A percentile compares a stretch with the other conserved stretches of the same genome.
These are phyloP conservation scores for Boletus sp. DNA, from an alignment of 768 basidiomycete genomes.

Conservation along the genomic window DNA sequence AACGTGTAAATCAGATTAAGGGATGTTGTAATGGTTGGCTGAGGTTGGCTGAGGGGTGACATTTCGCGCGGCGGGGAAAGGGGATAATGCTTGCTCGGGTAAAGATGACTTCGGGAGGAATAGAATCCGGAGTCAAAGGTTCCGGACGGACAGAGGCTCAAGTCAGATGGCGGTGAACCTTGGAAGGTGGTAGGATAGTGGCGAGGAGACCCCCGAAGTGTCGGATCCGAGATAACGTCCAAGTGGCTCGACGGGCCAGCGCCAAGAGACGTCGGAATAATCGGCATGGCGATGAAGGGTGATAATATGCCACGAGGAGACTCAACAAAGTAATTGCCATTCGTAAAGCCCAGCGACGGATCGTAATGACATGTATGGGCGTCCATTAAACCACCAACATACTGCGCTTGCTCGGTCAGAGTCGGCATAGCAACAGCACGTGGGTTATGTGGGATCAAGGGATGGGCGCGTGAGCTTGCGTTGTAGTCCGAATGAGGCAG, in stretches of 20 bases:
- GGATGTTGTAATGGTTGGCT: neutral
- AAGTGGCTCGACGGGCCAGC: neutral
- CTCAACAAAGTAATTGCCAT: neutral
- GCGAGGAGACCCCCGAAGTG: neutral
- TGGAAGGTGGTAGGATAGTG: neutral
- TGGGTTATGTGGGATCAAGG: neutral
- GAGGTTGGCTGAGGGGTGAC: neutral
- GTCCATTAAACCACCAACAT: neutral
- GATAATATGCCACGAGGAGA: neutral
- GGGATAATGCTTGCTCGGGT: neutral
- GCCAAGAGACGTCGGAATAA: neutral
- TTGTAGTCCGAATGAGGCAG: neutral
- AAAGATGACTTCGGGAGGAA: neutral
- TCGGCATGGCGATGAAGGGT: conserved; percentile 2
- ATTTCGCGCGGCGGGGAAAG: neutral
- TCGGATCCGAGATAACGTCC: neutral
- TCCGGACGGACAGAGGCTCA: neutral
- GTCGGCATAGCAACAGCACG: conserved; percentile 3
- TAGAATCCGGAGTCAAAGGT: neutral
- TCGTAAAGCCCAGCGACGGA: neutral
- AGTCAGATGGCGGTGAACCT: neutral
- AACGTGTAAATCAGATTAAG: neutral
- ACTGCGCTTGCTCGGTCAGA: neutral
- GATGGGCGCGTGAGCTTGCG: neutral
- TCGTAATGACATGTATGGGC: neutral